phyloP scores from a whole-genome alignment of 1,284 basidiomycete genomes.

The Neonothopanus nambi region DNA sequence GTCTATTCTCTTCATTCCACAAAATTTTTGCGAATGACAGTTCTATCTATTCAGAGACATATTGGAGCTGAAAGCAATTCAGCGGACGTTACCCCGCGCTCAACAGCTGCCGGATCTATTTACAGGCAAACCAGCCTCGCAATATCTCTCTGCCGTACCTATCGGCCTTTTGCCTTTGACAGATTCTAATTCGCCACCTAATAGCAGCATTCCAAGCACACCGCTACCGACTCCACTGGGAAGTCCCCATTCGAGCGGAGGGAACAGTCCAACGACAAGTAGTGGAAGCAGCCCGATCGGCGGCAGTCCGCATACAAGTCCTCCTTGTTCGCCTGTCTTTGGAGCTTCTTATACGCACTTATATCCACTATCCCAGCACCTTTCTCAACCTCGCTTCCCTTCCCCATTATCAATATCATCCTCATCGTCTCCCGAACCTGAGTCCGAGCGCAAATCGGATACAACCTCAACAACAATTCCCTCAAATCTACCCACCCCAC shows the following conservation, averaged over 20 bases:
- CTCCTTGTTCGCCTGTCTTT: neutral
- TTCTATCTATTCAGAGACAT: constrained; percentile 45
- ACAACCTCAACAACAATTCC: neutral
- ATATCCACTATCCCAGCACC: too few species aligned
- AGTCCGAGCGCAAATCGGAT: neutral
- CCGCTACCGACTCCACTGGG: constrained; percentile 10
- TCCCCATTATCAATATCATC: constrained; percentile 4
- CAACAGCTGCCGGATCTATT: constrained; percentile 44
- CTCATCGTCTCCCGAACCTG: constrained; percentile 1
- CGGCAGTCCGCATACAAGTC: constrained; percentile 1
- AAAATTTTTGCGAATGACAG: neutral
- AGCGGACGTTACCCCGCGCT: constrained; percentile 54
- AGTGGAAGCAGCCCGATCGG: neutral
- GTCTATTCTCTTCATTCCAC: neutral
- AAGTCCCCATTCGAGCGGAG: constrained; percentile 13
- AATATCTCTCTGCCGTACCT: constrained; percentile 50
- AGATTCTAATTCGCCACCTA: constrained; percentile 23
- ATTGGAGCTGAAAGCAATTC: constrained; percentile 64
- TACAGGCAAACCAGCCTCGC: constrained; percentile 33
- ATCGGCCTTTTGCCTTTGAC: constrained; percentile 53
- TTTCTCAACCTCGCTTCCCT: constrained; percentile 1
- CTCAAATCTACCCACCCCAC: neutral
- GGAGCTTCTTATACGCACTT: neutral
- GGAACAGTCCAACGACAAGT: neutral
- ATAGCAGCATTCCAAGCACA: neutral